Conservation (phyloP, 2,329 filamentous ascomycete genomes). For the Penicillium sp. region DNA sequence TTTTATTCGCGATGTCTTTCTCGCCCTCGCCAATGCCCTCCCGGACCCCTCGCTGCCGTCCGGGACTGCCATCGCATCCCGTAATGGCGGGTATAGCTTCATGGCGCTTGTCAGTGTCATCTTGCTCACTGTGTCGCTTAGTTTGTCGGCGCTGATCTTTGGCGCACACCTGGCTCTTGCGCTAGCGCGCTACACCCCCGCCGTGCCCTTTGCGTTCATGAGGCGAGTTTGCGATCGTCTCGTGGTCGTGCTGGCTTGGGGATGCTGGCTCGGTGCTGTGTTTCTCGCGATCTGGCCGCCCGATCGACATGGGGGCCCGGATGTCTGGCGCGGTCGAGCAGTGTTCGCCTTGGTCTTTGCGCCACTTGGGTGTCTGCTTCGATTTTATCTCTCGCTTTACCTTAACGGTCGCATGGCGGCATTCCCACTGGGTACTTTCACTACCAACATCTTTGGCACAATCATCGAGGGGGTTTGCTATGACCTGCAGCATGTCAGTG, state of each 20-base stretch:
- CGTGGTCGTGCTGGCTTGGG: constrained; percentile 66
- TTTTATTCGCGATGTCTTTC: constrained; percentile 78
- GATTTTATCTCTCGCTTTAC: constrained; percentile 71
- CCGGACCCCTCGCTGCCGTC: constrained; percentile 53
- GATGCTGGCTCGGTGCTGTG: constrained; percentile 76
- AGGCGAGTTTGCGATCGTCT: constrained; percentile 66
- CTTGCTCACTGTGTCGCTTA: constrained; percentile 71
- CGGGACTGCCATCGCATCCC: constrained; percentile 38
- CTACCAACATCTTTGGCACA: constrained; percentile 77
- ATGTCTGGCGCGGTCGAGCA: constrained; percentile 73
- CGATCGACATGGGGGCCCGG: constrained; percentile 44
- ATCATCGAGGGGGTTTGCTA: constrained; percentile 73
- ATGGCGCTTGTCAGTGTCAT: constrained; percentile 76
- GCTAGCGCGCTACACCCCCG: constrained; percentile 60
- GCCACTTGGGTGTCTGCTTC: constrained; percentile 72
- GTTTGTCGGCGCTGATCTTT: constrained; percentile 66
- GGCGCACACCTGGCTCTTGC: constrained; percentile 75
- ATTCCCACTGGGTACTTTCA: constrained; percentile 86
- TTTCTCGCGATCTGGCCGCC: constrained; percentile 73
- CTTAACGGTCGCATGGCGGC: constrained; percentile 68
- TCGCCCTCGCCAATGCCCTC: constrained; percentile 76
- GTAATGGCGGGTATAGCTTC: constrained; percentile 78
- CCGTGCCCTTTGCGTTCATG: constrained; percentile 58
- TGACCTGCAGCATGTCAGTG: constrained; percentile 71
- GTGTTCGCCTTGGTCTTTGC: constrained; percentile 81